Base-by-base conservation (phyloP, 352 stramenopile genomes). In the Peronospora belbahrii region DNA sequence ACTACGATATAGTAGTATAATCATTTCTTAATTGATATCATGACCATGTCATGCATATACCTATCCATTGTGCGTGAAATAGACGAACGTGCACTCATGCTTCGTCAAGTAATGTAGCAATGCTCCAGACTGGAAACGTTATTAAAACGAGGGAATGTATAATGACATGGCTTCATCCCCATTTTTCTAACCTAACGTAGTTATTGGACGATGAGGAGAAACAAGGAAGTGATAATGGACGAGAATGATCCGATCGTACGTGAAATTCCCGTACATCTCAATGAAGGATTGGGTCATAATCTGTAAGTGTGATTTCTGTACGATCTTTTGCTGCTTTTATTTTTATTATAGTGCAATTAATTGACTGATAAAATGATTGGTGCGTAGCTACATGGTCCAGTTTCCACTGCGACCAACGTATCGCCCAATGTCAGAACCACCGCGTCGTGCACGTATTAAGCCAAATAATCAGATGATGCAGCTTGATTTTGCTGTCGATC, bases 221-320 rank as follows among this genome's bases (percentile, higher is more conserved):
- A 11, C 43, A 63, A 54, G 53, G 27, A 51, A 32, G 27, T 35
- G 45, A 9, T 27, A 11, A 58, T 61, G 59, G 59, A 75, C 31
- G 78, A 89, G 0, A 9, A 28, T 38, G 80, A 92, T 59, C 80
- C 80, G 30, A 62, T 92, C 23, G 76, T 92, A 51, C 74, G 67
- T 37, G 80, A 92, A 64, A 88, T 92, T 48, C 77, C 80, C 28
- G 77, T 92, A 56, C 80, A 92, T 56, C 71, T 92, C 25, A 73
- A 74, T 2, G 73, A 89, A 15, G 61, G 76, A 24, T 51, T 87
- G 46, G 69, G 74, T 41, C 49, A 66, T n/a, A 79, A 74, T 61
- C 65, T 88, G 71, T 90, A 67, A 30, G 69, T 68, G n/a, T n/a
- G n/a, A n/a, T 18, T 17, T 27, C 54, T 17, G n/a, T 22, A 18